Evolutionary conservation across 2,329 filamentous ascomycete genomes (phyloP).

Genomic region (Colletotrichum cordylinicola): DNA sequence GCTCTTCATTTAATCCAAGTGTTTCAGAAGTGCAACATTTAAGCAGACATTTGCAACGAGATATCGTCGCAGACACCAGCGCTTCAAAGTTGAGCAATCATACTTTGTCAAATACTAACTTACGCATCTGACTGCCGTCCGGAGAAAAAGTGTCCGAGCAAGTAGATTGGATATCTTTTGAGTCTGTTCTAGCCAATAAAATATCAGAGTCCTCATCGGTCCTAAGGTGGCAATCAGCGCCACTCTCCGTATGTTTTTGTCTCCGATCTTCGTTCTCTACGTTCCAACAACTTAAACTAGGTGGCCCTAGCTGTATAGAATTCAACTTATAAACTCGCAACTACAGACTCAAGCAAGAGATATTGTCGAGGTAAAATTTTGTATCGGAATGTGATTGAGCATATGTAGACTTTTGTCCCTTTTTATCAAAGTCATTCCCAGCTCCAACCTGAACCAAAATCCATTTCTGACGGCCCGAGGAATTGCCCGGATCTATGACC

Average conservation of each 20-base stretch:
- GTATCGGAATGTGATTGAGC: rapidly evolving
- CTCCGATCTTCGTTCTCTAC: no score
- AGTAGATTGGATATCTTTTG: background rate
- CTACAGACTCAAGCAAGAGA: background rate
- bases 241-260: no score
- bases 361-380: rapidly evolving
- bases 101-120: background rate
- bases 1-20: rapidly evolving
- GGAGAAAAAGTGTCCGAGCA: background rate
- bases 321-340: no score
- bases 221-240: no score
- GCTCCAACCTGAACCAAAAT: background rate
- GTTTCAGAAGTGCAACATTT: background rate
- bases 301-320: no score
- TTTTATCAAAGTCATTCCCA: rapidly evolving
- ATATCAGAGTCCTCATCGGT: no score
- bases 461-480: background rate
- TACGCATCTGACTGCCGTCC: background rate
- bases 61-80: background rate
- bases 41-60: background rate
- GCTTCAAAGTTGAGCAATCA: background rate
- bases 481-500: rapidly evolving
- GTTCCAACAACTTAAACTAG: no score
- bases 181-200: no score
- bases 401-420: background rate